Percentiles rank a stretch among this genome's conserved stretches.
Conservation (phyloP, 495 filamentous ascomycete species). For the Glutinoglossum americanum region DNA sequence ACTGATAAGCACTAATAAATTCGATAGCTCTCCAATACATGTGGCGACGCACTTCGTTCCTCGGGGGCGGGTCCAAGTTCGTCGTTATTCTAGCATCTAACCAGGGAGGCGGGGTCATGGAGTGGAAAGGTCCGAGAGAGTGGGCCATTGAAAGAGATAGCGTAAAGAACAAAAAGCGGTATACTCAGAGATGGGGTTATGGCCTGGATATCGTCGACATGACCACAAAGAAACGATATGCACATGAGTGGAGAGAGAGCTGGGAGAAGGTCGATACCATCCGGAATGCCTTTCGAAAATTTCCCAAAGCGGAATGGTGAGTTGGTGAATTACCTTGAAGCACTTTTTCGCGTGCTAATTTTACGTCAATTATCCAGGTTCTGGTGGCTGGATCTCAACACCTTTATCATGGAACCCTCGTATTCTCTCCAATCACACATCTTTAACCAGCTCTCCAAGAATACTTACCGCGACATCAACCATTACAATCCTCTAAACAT, state of each 20-base stretch:
- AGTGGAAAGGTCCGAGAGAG: slow-evolving; percentile 91
- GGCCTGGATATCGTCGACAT: slow-evolving; percentile 92
- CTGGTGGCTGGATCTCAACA: slow-evolving; percentile 98
- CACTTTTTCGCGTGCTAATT: slow-evolving; percentile 1
- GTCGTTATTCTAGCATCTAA: slow-evolving; percentile 92
- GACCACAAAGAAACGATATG: slow-evolving; percentile 95
- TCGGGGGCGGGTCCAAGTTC: slow-evolving; percentile 75
- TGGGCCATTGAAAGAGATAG: slow-evolving; percentile 98
- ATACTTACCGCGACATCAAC: slow-evolving; percentile 91
- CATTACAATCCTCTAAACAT: slow-evolving; percentile 91
- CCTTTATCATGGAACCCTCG: slow-evolving; percentile 90
- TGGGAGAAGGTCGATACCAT: slow-evolving; percentile 99
- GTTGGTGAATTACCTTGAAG: slow-evolving; percentile 7
- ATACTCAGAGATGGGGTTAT: slow-evolving; percentile 78
- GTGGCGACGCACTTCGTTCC: slow-evolving; percentile 31
- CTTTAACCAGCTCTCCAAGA: slow-evolving; percentile 52
- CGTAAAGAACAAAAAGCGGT: slow-evolving; percentile 79
- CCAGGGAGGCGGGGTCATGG: slow-evolving; percentile 91
- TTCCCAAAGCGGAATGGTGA: slow-evolving; percentile 91
- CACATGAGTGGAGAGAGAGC: slow-evolving; percentile 96
- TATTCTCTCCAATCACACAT: slow-evolving; percentile 80
- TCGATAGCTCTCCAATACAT: slow-evolving; percentile 19
- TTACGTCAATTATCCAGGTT: slow-evolving; percentile 36
- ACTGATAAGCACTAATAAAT: slow-evolving; percentile 1
- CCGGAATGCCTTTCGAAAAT: slow-evolving; percentile 75